phyloP scores from a whole-genome alignment of 2,329 filamentous ascomycete genomes.

The Lecanicillium sp. region DNA sequence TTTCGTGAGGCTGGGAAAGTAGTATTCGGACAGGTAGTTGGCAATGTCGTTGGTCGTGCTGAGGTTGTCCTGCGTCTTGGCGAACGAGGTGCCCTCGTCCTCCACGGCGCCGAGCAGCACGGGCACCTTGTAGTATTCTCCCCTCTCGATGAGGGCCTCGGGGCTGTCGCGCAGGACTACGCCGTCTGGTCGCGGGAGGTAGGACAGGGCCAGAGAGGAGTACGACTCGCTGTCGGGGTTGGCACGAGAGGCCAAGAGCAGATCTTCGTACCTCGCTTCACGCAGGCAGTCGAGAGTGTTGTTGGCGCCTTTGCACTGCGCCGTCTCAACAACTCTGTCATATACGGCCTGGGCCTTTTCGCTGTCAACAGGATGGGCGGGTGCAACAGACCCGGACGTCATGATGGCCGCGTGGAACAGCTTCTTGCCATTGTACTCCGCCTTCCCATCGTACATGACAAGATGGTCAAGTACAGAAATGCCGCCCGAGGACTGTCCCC shows the following conservation, averaged over 20 bases:
- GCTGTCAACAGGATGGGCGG: constrained; percentile 54
- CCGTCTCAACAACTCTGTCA: constrained; percentile 29
- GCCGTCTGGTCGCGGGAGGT: constrained; percentile 63
- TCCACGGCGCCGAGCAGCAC: constrained; percentile 60
- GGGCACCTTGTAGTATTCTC: constrained; percentile 37
- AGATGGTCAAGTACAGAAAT: constrained; percentile 61
- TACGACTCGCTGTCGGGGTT: constrained; percentile 60
- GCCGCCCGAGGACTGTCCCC: constrained; percentile 53
- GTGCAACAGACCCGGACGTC: constrained; percentile 56
- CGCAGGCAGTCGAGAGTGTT: constrained; percentile 12
- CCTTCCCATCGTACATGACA: constrained; percentile 54
- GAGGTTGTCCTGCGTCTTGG: constrained; percentile 48
- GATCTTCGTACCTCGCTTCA: constrained; percentile 22
- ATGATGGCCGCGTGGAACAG: constrained; percentile 62
- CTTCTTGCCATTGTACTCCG: constrained; percentile 55
- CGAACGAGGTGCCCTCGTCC: constrained; percentile 66
- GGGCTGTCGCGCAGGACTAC: constrained; percentile 51
- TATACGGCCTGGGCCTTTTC: constrained; percentile 56
- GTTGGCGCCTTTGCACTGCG: constrained; percentile 9
- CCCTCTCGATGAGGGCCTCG: constrained; percentile 43
- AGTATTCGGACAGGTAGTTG: constrained; percentile 45
- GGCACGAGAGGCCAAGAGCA: constrained; percentile 57
- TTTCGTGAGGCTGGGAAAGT: constrained; percentile 38
- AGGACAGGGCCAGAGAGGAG: constrained; percentile 59
- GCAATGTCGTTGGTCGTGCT: constrained; percentile 47